Conservation (phyloP, 2,329 filamentous ascomycete species). For the Magnaporthiopsis poae region DNA sequence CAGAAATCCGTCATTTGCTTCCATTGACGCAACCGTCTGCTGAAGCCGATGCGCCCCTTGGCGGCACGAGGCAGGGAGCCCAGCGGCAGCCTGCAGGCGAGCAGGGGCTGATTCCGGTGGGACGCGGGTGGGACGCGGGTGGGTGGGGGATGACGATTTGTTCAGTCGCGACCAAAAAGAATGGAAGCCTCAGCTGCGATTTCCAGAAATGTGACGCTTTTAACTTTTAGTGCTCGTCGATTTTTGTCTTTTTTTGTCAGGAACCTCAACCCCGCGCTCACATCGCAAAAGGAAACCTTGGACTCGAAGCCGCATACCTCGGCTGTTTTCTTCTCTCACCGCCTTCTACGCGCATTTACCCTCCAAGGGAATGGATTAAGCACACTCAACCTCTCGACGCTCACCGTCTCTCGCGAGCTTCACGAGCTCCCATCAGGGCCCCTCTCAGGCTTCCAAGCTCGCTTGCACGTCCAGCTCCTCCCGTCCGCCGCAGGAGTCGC, state of each 20-base stretch:
- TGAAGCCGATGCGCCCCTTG: neutral
- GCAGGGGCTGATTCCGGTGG: neutral
- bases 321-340: neutral
- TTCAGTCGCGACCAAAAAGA: neutral
- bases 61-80: neutral
- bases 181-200: neutral
- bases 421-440: neutral
- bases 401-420: neutral
- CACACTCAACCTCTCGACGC: neutral
- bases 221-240: neutral
- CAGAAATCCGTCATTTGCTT: neutral
- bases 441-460: neutral
- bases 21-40: neutral
- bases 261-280: too few relatives aligned
- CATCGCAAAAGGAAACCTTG: neutral
- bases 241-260: neutral
- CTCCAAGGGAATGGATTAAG: neutral
- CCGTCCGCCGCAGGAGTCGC: neutral
- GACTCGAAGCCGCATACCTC: neutral
- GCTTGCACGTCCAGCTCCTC: neutral
- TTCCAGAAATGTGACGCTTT: neutral
- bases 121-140: too few relatives aligned
- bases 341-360: neutral
- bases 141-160: neutral
- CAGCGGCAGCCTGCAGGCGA: too few relatives aligned